A percentile compares a stretch with the other conserved stretches of the same genome.
Evolutionary conservation across 192 early-diverging fungal genomes (phyloP).

Genomic region (Dissophora globulifera): DNA sequence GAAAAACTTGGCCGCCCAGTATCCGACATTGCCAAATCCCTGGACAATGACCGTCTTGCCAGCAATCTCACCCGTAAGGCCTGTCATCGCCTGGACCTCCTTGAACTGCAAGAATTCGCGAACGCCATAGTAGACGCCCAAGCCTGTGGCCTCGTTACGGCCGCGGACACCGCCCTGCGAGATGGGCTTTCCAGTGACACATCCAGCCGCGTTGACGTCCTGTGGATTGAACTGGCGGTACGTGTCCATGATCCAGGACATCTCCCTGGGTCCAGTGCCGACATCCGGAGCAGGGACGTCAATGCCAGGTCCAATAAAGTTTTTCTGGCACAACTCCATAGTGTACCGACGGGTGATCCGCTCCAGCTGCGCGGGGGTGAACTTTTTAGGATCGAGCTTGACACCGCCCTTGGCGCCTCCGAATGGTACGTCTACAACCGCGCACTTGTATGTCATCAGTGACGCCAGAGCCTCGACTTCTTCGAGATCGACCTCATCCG

Average conservation of each 20-base stretch:
- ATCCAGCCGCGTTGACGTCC: constrained; percentile 84
- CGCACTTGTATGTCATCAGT: constrained; percentile 89
- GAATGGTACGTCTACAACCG: constrained; percentile 87
- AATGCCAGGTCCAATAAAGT: constrained; percentile 84
- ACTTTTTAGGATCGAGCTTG: constrained; percentile 84
- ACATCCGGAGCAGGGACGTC: constrained; percentile 90
- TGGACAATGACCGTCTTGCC: constrained; percentile 78
- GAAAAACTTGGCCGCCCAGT: constrained; percentile 88
- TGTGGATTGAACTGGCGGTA: constrained; percentile 85
- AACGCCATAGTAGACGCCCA: constrained; percentile 86
- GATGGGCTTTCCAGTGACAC: constrained; percentile 87
- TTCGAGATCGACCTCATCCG: constrained; percentile 79
- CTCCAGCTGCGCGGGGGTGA: constrained; percentile 79
- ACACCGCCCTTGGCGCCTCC: constrained; percentile 87
- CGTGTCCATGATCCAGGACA: constrained; percentile 90
- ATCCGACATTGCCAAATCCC: constrained; percentile 89
- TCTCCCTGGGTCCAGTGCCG: constrained; percentile 82
- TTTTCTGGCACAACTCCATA: constrained; percentile 86
- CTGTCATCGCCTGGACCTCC: constrained; percentile 78
- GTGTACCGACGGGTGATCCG: constrained; percentile 87
- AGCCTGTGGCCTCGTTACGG: constrained; percentile 84
- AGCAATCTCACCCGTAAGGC: constrained; percentile 68
- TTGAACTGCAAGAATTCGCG: constrained; percentile 83
- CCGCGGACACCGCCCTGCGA: constrained; percentile 84
- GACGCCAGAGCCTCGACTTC: constrained; percentile 85